Conservation (phyloP, 225 moss, liverwort and hornwort genomes). For the Physcomitrium patens region DNA sequence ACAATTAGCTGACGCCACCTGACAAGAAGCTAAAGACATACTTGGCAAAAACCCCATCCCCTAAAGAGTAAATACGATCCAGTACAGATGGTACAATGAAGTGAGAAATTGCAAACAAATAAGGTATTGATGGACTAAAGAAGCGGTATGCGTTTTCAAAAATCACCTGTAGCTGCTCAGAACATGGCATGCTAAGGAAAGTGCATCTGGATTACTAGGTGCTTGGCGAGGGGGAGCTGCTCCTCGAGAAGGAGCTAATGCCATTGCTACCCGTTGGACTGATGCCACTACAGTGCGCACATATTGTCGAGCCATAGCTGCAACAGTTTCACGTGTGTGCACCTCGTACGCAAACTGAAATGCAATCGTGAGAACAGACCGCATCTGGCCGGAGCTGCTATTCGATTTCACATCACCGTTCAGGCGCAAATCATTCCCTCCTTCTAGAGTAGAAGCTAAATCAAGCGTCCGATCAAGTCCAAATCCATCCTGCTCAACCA, state of each 20-base stretch:
- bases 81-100: background rate
- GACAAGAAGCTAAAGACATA: background rate
- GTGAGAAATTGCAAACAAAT: background rate
- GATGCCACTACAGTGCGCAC: constrained; percentile 96
- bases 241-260: constrained; percentile 81
- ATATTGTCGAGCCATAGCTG: constrained; percentile 92
- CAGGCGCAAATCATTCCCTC: constrained; percentile 78
- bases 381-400: constrained; percentile 62
- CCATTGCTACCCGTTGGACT: constrained; percentile 97
- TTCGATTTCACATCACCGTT: constrained; percentile 67
- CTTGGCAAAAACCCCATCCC: background rate
- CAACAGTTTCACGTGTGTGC: constrained; percentile 86
- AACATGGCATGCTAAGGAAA: constrained; percentile 80
- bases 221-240: constrained; percentile 58
- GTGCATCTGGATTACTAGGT: constrained; percentile 82
- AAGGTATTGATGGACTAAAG: no score
- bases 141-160: background rate
- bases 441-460: constrained; percentile 91
- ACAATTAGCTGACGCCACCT: background rate
- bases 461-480: constrained; percentile 90
- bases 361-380: constrained; percentile 95
- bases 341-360: constrained; percentile 96
- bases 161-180: constrained; percentile 82
- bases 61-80: background rate
- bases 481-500: constrained; percentile 73